phyloP scores from a whole-genome alignment of 208 protist genomes.

The Wallacemonas sp. region DNA sequence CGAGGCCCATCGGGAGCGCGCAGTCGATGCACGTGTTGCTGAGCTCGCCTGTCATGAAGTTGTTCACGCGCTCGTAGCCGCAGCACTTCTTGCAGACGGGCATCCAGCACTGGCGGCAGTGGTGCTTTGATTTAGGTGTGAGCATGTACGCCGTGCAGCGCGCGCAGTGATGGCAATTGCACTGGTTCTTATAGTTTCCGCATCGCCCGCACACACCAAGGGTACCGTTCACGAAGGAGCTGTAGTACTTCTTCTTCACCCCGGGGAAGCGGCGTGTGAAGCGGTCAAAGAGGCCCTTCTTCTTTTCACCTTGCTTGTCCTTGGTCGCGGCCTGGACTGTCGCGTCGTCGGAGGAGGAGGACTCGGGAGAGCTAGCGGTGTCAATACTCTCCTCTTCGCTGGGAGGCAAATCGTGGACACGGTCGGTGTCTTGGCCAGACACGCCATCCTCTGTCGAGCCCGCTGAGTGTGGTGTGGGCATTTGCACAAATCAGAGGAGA shows the following conservation, averaged over 20 bases:
- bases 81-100: conserved; percentile 33
- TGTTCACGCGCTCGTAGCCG: conserved; percentile 17
- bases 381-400: conserved; percentile 8
- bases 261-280: neutral
- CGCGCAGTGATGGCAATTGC: conserved; percentile 39
- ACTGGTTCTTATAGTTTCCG: conserved; percentile 23
- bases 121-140: conserved; percentile 26
- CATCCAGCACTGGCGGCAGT: conserved; percentile 49
- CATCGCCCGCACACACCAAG: conserved; percentile 32
- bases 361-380: no score
- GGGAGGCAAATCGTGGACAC: neutral
- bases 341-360: neutral
- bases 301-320: conserved; percentile 7
- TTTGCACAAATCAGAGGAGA: no score
- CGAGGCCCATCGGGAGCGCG: conserved; percentile 27
- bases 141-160: conserved; percentile 31
- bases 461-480: neutral
- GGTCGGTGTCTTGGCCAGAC: conserved; percentile 9
- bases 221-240: conserved; percentile 25
- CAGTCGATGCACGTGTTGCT: conserved; percentile 31
- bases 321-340: neutral
- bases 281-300: conserved; percentile 15
- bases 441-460: conserved; percentile 6
- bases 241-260: conserved; percentile 20
- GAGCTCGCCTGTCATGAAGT: conserved; percentile 20